These are phyloP conservation scores for Corrigiola litoralis DNA, from an alignment of 179 eudicot genomes.

Conservation along the genomic window DNA sequence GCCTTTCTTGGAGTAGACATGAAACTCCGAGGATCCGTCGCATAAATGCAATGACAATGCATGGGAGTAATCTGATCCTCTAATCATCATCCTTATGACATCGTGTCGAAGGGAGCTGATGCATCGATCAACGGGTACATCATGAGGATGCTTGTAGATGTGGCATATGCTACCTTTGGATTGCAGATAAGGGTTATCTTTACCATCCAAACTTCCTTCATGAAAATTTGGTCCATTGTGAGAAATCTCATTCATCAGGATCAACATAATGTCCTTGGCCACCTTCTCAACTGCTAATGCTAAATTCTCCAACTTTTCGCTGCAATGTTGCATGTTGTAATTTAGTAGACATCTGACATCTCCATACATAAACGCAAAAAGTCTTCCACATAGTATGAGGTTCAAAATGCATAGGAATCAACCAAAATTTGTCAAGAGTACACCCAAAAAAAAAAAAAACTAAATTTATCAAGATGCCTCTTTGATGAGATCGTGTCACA, in stretches of 20 bases:
- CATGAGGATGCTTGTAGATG: constrained; percentile 50
- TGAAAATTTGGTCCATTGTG: background rate
- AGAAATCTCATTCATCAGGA: constrained; percentile 16
- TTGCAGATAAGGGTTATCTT: constrained; percentile 6
- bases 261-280: constrained; percentile 25
- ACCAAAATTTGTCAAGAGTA: too few relatives aligned
- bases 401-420: too few relatives aligned
- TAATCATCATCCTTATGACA: constrained; percentile 72
- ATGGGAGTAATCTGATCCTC: constrained; percentile 69
- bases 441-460: too few relatives aligned
- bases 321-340: constrained; percentile 14
- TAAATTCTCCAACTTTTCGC: constrained; percentile 51
- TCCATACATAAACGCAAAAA: too few relatives aligned
- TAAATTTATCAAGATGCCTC: too few relatives aligned
- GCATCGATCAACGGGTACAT: constrained; percentile 27
- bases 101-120: constrained; percentile 53
- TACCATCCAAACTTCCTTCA: background rate
- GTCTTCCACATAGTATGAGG: too few relatives aligned
- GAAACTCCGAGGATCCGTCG: constrained; percentile 63
- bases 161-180: constrained; percentile 34
- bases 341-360: too few relatives aligned
- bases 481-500: too few relatives aligned
- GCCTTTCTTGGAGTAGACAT: constrained; percentile 88
- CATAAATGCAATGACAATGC: constrained; percentile 65
- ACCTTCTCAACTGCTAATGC: constrained; percentile 44